phyloP scores from a whole-genome alignment of 1,284 basidiomycete species.

The Ceratobasidium sp. region DNA sequence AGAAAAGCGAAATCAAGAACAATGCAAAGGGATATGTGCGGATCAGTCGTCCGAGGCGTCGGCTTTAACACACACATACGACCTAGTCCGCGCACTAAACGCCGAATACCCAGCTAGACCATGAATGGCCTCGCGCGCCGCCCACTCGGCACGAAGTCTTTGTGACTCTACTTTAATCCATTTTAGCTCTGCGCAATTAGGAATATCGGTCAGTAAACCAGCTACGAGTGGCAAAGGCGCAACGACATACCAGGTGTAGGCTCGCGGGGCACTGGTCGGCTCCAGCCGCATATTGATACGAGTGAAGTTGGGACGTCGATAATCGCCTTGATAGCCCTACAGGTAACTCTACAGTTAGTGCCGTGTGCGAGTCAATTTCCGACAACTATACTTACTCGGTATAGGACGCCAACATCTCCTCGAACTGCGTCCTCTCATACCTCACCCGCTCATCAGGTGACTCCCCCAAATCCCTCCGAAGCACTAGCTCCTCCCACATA shows the following conservation, averaged over 20 bases:
- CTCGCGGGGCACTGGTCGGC: conserved; percentile 35
- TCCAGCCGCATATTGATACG: background rate
- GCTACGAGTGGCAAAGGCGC: background rate
- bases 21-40: background rate
- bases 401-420: conserved; percentile 32
- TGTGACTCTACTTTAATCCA: conserved; percentile 31
- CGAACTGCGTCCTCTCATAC: conserved; percentile 28
- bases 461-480: conserved; percentile 23
- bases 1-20: conserved; percentile 2
- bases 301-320: conserved; percentile 29
- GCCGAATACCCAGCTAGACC: conserved; percentile 37
- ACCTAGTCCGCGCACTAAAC: conserved; percentile 15
- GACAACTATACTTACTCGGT: conserved; percentile 1
- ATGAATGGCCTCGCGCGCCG: conserved; percentile 25
- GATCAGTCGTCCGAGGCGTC: background rate
- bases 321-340: conserved; percentile 16
- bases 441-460: conserved; percentile 17
- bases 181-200: conserved; percentile 13
- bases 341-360: background rate
- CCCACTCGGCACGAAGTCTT: conserved; percentile 24
- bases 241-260: conserved; percentile 22
- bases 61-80: conserved; percentile 28
- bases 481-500: conserved; percentile 40
- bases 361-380: background rate
- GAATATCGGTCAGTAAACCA: background rate